Base-by-base conservation (phyloP, 2,329 filamentous ascomycete species). In the Dactylellina leptospora region DNA sequence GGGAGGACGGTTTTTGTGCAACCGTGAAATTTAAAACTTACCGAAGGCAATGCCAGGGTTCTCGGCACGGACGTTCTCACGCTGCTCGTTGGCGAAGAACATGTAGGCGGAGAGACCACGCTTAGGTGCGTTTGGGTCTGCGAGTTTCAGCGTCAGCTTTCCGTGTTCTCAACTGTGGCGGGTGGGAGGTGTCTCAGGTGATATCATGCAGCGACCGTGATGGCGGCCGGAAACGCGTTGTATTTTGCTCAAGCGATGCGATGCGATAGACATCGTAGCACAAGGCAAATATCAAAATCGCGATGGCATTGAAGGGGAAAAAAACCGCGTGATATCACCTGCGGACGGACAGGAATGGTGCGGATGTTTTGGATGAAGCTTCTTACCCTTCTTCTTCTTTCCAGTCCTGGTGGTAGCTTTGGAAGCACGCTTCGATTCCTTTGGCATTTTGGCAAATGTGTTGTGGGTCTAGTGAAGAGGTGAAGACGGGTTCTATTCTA, bases 41-140 rank as follows among this genome's bases (percentile, higher is more conserved):
- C 92, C 95, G 83, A 99, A 99, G 77, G 90, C 90, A 84, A 97
- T 96, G 78, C 93, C 93, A 38, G 93, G 93, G 86, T 97, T 97
- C 83, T 97, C 93, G 81, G 96, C 92, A 78, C 95, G 92, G 78
- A 99, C 95, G 82, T 95, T 96, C 81, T 97, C 93, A 78, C 95
- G 93, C 84, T 97, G 92, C 84, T 97, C 95, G 80, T 97, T 97
- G 87, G 95, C 95, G 82, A 97, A 99, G 90, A 97, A 97, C 95
- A 99, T 99, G 88, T 99, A 99, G 75, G 95, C 95, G 59, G 95
- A 97, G 54, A 99, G 91, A 85, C 93, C 95, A 83, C 95, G 92
- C 92, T 97, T 99, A 81, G 95, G 95, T 73, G 93, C 93, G 83
- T 97, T 97, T 82, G 92, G 92, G 83, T 97, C 93, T 96, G 78